Conservation (phyloP, 2,329 filamentous ascomycete species). For the Alternaria atra region DNA sequence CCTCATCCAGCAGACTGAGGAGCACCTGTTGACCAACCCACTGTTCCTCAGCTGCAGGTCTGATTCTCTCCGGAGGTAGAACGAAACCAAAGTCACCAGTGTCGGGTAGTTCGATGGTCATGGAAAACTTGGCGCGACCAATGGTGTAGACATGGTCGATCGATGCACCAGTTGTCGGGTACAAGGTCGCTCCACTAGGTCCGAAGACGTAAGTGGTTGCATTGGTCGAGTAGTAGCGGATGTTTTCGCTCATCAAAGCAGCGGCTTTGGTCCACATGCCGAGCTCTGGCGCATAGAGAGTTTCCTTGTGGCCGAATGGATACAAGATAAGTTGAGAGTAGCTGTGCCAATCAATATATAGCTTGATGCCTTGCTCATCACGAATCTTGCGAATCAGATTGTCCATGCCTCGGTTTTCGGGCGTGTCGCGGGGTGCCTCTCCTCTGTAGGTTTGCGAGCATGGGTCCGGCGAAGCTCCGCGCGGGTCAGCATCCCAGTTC, state of each 20-base stretch:
- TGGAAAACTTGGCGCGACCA: slow-evolving; percentile 53
- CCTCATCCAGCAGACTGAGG: slow-evolving; percentile 36
- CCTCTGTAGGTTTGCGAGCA: slow-evolving; percentile 46
- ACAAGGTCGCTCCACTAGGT: slow-evolving; percentile 67
- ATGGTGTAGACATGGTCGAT: slow-evolving; percentile 55
- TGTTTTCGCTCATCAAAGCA: slow-evolving; percentile 57
- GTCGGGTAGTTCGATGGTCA: slow-evolving; percentile 60
- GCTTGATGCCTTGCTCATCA: slow-evolving; percentile 60
- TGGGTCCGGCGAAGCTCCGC: slow-evolving; percentile 41
- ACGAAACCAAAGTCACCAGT: slow-evolving; percentile 59
- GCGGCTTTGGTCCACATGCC: slow-evolving; percentile 61
- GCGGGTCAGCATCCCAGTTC: slow-evolving; percentile 38
- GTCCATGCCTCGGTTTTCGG: slow-evolving; percentile 53
- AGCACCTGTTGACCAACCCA: slow-evolving; percentile 52
- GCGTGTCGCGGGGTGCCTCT: slow-evolving; percentile 35
- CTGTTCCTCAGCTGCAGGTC: slow-evolving; percentile 56
- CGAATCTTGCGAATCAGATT: slow-evolving; percentile 56
- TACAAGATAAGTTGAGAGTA: slow-evolving; percentile 68
- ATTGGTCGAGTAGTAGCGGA: slow-evolving; percentile 54
- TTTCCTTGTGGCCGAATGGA: slow-evolving; percentile 67
- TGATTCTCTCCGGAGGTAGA: slow-evolving; percentile 59
- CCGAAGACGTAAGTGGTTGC: slow-evolving; percentile 53
- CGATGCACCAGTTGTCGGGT: slow-evolving; percentile 59
- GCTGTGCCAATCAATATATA: slow-evolving; percentile 71
- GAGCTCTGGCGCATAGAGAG: slow-evolving; percentile 57